Evolutionary conservation across 805 yeast genomes (phyloP).

Genomic region (Candida dajiaensis): DNA sequence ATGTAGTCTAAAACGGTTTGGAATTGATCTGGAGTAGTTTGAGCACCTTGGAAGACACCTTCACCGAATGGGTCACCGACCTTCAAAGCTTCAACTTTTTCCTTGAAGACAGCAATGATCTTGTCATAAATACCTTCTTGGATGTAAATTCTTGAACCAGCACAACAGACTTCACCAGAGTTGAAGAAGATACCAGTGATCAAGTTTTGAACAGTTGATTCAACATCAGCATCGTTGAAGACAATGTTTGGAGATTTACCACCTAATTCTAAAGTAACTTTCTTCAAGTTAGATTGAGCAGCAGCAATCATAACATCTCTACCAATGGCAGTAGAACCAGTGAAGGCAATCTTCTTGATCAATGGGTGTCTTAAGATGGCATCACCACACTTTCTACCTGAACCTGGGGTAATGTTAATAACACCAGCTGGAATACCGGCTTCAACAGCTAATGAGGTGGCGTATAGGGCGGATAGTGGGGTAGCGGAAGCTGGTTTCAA

Average conservation of each 20-base stretch:
- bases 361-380: slow-evolving; percentile 51
- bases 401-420: slow-evolving; percentile 55
- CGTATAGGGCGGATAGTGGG: slow-evolving; percentile 57
- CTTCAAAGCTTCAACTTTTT: slow-evolving; percentile 45
- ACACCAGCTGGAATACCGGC: slow-evolving; percentile 65
- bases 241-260: slow-evolving; percentile 67
- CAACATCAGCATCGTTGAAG: slow-evolving; percentile 52
- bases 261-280: slow-evolving; percentile 63
- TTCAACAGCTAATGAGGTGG: slow-evolving; percentile 46
- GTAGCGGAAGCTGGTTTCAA: slow-evolving; percentile 63
- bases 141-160: slow-evolving; percentile 60
- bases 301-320: slow-evolving; percentile 53
- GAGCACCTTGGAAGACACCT: slow-evolving; percentile 57
- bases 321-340: slow-evolving; percentile 65
- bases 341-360: slow-evolving; percentile 59
- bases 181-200: slow-evolving; percentile 59
- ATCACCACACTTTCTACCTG: slow-evolving; percentile 55
- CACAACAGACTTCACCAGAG: slow-evolving; percentile 68
- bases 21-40: slow-evolving; percentile 54
- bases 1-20: slow-evolving; percentile 53
- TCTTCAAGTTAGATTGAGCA: slow-evolving; percentile 57
- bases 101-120: slow-evolving; percentile 42
- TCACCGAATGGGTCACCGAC: slow-evolving; percentile 61
- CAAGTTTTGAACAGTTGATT: slow-evolving; percentile 39
- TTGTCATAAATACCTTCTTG: slow-evolving; percentile 57